These are phyloP conservation scores for Syzygium aqueum DNA, from an alignment of 345 rosid genomes.

Conservation along the genomic window DNA sequence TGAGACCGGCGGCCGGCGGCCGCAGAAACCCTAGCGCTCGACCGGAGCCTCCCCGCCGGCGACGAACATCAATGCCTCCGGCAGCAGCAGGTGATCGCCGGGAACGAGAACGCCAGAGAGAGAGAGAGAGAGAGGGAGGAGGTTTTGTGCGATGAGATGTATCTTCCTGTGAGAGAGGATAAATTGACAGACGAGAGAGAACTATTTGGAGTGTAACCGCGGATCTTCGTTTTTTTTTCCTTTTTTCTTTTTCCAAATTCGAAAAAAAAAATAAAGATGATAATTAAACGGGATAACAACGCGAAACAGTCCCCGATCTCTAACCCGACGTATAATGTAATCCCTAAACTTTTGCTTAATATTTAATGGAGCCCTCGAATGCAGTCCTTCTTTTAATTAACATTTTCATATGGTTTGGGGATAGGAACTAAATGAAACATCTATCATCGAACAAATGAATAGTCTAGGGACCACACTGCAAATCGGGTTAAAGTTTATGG, in stretches of 20 bases:
- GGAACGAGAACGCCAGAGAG: not conserved
- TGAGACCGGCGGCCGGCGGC: not conserved
- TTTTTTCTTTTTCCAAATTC: not conserved
- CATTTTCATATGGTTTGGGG: no score
- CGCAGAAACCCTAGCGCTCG: not conserved
- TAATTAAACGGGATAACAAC: no score
- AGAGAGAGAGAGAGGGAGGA: not conserved
- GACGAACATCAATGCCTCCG: not conserved
- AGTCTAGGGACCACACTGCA: no score
- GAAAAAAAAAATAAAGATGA: no score
- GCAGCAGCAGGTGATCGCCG: not conserved
- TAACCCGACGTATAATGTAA: fast-evolving
- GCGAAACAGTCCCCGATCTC: no score
- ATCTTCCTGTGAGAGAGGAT: not conserved
- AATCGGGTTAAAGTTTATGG: no score
- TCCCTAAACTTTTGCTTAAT: no score
- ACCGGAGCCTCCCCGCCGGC: not conserved
- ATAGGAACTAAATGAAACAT: no score
- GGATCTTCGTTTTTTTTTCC: not conserved
- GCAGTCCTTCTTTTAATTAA: no score
- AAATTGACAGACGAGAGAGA: not conserved
- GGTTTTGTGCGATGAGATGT: not conserved
- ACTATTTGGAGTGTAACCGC: not conserved
- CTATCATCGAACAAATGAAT: no score
- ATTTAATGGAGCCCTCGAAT: no score